Evolutionary conservation across 805 yeast species (phyloP), one percentile per base, ranked within the genome.

Genomic region (Ogataea corticis): DNA sequence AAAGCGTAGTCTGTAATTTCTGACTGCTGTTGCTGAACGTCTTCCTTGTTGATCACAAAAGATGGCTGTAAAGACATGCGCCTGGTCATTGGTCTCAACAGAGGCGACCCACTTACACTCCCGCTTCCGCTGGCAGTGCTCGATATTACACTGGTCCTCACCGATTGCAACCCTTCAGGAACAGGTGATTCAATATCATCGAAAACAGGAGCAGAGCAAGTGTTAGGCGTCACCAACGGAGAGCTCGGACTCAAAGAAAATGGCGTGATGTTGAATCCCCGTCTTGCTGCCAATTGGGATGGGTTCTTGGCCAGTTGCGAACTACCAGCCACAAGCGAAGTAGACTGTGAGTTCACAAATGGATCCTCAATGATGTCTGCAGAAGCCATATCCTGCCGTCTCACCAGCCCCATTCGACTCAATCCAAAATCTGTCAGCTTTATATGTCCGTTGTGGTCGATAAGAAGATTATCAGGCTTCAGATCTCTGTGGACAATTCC

Each of bases 371-470:
- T 49, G 2, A 45, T 33, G 15, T 42, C 49, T 4, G 45, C 27
- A 14, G 41, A 32, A 2, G 51, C 46, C 18, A 42, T 19, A 57
- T 77, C 75, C 59, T 90, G 96, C 65, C 97, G 80, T 32, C 89
- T 85, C 30, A 89, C 79, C 35, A 91, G 77, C 25, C 97, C 97
- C 73, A 90, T 82, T 61, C 96, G 74, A 7, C 96, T 87, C 35
- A 94, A 74, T 1, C 99, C 99, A 71, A 94, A 94, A 67, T 94
- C 99, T 1, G 97, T 91, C 49, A 95, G 69, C 65, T 94, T 94
- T 50, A 94, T 65, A 67, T 94, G 99, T 0, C 99, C 99, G 29
- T 72, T 70, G 43, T 79, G 72, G 62, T 91, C 98, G 52, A 94
- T 90, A 52, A 94, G 71, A 29, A 94, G 65, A 57, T 94, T 94